Conservation (phyloP, 768 basidiomycete genomes). For the Russula emetica region DNA sequence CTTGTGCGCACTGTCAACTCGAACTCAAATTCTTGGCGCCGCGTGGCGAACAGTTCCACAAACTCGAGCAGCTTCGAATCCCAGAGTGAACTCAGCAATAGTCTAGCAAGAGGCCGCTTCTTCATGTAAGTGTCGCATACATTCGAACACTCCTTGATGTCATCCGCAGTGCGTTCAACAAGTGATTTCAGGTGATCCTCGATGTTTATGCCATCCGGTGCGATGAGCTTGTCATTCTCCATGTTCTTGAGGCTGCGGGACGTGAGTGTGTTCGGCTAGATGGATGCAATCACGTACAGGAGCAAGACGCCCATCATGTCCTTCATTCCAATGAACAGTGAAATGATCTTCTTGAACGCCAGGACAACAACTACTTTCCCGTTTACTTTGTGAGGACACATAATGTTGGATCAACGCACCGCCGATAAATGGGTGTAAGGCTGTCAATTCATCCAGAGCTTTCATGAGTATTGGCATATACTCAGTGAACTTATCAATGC, state of each 20-base stretch:
- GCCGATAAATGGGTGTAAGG: conserved; percentile 33
- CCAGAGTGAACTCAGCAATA: conserved; percentile 33
- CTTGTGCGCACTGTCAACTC: conserved; percentile 33
- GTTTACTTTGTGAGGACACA: neutral
- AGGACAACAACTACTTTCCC: conserved; percentile 40
- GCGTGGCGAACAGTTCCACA: conserved; percentile 28
- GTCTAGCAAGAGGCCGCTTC: conserved; percentile 32
- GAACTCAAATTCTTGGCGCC: conserved; percentile 32
- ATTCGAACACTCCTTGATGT: conserved; percentile 35
- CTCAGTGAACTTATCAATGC: conserved; percentile 30
- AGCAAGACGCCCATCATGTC: conserved; percentile 40
- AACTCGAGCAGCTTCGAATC: conserved; percentile 31
- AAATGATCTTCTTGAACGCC: conserved; percentile 48
- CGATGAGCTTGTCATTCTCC: conserved; percentile 32
- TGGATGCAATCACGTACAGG: neutral
- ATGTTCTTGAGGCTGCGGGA: conserved; percentile 32
- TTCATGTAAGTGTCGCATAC: conserved; percentile 35
- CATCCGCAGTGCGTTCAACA: conserved; percentile 30
- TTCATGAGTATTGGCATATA: conserved; percentile 31
- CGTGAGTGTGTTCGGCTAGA: neutral
- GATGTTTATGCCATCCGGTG: conserved; percentile 36
- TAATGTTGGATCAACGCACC: conserved; percentile 21
- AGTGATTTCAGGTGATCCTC: conserved; percentile 36
- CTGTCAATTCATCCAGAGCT: conserved; percentile 31
- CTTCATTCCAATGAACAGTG: conserved; percentile 48